Percentiles rank a stretch among this genome's conserved stretches.
These are phyloP conservation scores for Leptographium galeiforme DNA, from an alignment of 2,329 filamentous ascomycete species.

Conservation along the genomic window DNA sequence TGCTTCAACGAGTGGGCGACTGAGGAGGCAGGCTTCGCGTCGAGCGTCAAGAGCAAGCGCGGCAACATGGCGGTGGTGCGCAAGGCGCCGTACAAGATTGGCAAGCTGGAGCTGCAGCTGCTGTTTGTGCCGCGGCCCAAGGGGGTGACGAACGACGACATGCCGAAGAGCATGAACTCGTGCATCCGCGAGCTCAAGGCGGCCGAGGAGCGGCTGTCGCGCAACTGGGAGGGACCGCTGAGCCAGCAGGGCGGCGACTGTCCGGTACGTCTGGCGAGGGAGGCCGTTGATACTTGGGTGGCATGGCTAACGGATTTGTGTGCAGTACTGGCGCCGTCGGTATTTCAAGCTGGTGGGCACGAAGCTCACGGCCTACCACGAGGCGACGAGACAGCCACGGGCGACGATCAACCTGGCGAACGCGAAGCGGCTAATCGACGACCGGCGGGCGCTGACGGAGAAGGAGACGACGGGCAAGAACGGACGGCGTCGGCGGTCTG, in stretches of 20 bases:
- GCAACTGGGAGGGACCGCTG: slow-evolving; percentile 75
- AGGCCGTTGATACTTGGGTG: not conserved
- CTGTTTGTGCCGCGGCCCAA: slow-evolving; percentile 90
- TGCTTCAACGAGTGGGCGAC: slow-evolving; percentile 99
- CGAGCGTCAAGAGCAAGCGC: slow-evolving; percentile 91
- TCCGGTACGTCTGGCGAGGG: slow-evolving; percentile 51
- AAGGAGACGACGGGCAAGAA: slow-evolving; percentile 66
- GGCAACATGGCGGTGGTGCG: slow-evolving; percentile 57
- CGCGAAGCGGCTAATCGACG: slow-evolving; percentile 84
- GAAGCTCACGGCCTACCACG: slow-evolving; percentile 90
- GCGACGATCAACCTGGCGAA: slow-evolving; percentile 95
- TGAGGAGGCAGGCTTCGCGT: slow-evolving; percentile 65
- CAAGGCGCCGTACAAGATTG: slow-evolving; percentile 89
- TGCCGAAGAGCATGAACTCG: slow-evolving; percentile 99
- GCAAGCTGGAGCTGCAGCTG: slow-evolving; percentile 85
- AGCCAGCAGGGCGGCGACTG: slow-evolving; percentile 98
- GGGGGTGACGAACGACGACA: slow-evolving; percentile 77
- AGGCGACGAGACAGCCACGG: slow-evolving; percentile 85
- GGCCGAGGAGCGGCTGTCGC: slow-evolving; percentile 65
- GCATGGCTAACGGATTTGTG: slow-evolving; percentile 17
- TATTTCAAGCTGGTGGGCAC: slow-evolving; percentile 91
- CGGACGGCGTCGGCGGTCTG: slow-evolving; percentile 76
- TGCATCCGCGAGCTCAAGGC: slow-evolving; percentile 89
- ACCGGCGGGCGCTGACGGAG: slow-evolving; percentile 69
- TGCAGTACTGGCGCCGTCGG: slow-evolving; percentile 87